These are phyloP conservation scores for Corymbia calophylla DNA, from an alignment of 441 rosid species.

Conservation along the genomic window DNA sequence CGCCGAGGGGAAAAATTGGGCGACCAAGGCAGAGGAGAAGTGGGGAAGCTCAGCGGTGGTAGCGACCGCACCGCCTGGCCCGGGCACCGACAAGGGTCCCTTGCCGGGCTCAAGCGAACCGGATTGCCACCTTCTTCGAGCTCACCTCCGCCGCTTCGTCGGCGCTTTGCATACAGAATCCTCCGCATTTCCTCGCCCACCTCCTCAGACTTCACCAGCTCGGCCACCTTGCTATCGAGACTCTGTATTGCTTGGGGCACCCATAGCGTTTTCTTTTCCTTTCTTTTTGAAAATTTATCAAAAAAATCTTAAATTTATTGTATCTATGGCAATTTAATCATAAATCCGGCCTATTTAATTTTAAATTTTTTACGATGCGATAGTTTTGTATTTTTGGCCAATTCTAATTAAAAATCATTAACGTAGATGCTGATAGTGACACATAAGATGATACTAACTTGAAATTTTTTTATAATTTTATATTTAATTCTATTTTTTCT, in stretches of 20 bases:
- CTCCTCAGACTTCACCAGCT: not conserved
- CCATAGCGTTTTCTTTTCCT: not conserved
- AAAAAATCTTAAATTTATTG: not conserved
- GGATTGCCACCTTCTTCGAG: too few relatives aligned
- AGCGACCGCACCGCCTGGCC: too few relatives aligned
- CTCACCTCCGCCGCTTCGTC: too few relatives aligned
- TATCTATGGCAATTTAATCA: fast-evolving
- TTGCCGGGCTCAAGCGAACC: too few relatives aligned
- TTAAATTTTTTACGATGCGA: fast-evolving
- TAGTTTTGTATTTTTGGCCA: not conserved
- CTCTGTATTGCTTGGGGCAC: not conserved
- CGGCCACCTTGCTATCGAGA: not conserved
- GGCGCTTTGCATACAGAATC: too few relatives aligned
- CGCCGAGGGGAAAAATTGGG: too few relatives aligned
- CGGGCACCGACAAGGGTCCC: too few relatives aligned
- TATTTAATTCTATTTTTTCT: not conserved
- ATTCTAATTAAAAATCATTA: not conserved
- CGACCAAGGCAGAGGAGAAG: too few relatives aligned
- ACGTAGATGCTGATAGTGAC: fast-evolving
- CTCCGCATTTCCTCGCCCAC: not conserved
- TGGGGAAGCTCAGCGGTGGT: too few relatives aligned
- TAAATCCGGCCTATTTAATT: fast-evolving
- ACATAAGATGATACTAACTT: fast-evolving
- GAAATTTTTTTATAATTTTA: not conserved
- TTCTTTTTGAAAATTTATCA: too few relatives aligned